A percentile compares a stretch with the other conserved stretches of the same genome.
Conservation (phyloP, 2,329 filamentous ascomycete species). For the Nakataea oryzae region DNA sequence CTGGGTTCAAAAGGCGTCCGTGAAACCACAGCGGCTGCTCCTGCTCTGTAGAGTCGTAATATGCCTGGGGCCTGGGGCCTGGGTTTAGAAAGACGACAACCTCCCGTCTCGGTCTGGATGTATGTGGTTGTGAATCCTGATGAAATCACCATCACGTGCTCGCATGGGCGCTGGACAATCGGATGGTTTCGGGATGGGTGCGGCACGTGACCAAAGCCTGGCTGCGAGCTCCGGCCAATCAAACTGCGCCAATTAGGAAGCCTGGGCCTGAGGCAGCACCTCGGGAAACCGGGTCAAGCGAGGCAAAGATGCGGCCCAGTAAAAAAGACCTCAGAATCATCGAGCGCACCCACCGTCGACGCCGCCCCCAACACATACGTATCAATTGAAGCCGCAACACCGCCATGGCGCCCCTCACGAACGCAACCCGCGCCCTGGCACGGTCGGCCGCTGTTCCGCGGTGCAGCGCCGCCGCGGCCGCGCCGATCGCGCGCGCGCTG, state of each 20-base stretch:
- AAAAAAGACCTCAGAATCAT: constrained; percentile 9
- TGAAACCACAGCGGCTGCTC: background rate
- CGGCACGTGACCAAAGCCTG: constrained; percentile 9
- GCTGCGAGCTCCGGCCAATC: constrained; percentile 28
- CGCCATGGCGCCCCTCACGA: constrained; percentile 58
- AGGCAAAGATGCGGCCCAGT: background rate
- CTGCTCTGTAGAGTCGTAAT: background rate
- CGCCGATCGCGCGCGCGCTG: constrained; percentile 38
- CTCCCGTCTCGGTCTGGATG: background rate
- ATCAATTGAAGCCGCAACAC: background rate
- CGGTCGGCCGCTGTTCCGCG: constrained; percentile 27
- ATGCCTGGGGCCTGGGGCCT: background rate
- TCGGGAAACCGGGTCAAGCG: background rate
- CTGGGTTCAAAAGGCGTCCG: background rate
- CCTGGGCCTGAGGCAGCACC: constrained; percentile 28
- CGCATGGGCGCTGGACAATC: background rate
- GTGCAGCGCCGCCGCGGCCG: constrained; percentile 24
- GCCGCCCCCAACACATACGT: background rate
- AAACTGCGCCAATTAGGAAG: constrained; percentile 27
- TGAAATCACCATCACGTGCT: background rate
- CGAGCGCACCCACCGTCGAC: background rate
- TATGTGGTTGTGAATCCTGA: too few relatives aligned
- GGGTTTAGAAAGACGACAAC: too few relatives aligned
- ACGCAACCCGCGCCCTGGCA: constrained; percentile 59
- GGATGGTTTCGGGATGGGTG: constrained; percentile 2